phyloP scores from a whole-genome alignment of 345 rosid species.

The Sisymbrium altissimum region DNA sequence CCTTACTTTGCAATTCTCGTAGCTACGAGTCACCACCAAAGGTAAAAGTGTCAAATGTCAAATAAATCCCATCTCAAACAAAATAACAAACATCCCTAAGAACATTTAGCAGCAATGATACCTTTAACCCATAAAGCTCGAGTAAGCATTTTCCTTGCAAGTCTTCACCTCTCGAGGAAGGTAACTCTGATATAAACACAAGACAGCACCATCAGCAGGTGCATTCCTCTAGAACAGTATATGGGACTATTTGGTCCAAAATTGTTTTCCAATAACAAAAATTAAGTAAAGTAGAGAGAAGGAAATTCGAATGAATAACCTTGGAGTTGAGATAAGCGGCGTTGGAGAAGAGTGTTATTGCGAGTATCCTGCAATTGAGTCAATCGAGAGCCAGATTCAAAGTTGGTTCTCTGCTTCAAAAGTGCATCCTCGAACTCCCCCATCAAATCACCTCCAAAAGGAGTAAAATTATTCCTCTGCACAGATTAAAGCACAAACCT shows the following conservation, averaged over 20 bases:
- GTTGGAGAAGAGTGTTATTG: constrained; percentile 52
- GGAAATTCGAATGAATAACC: no score
- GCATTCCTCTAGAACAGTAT: neutral
- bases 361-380: constrained; percentile 49
- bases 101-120: constrained; percentile 25
- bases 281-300: no score
- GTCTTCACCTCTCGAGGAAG: constrained; percentile 88
- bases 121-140: constrained; percentile 93
- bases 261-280: neutral
- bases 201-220: neutral
- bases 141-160: constrained; percentile 88
- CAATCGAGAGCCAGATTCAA: constrained; percentile 55
- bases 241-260: neutral
- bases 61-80: constrained; percentile 4
- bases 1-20: constrained; percentile 69
- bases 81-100: neutral
- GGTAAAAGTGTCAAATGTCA: constrained; percentile 8
- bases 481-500: neutral
- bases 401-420: constrained; percentile 51
- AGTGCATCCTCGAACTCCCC: constrained; percentile 77
- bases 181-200: constrained; percentile 61
- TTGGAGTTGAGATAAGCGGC: constrained; percentile 82
- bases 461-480: constrained; percentile 40
- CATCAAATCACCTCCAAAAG: constrained; percentile 61
- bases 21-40: constrained; percentile 55